Evolutionary conservation across 768 basidiomycete species (phyloP).

Genomic region (Podaxis sp.): DNA sequence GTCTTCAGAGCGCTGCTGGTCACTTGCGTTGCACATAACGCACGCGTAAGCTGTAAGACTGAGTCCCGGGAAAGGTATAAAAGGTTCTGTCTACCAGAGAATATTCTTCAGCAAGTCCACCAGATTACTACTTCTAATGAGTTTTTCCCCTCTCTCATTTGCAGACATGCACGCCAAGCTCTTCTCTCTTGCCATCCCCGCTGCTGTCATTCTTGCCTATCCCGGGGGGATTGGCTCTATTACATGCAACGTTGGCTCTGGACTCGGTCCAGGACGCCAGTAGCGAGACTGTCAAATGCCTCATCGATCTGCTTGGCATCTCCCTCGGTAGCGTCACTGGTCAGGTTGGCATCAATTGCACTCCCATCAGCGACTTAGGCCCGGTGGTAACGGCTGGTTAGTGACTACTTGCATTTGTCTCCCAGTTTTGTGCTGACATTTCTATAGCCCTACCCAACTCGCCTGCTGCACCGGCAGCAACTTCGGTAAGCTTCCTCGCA

Average conservation of each 20-base stretch:
- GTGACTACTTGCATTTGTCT: background rate
- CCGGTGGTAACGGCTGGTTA: slow-evolving; percentile 20
- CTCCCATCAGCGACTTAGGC: slow-evolving; percentile 21
- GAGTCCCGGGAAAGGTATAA: too few relatives aligned
- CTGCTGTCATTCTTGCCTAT: background rate
- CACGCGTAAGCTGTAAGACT: too few relatives aligned
- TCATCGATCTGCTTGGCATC: slow-evolving; percentile 19
- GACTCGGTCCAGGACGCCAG: background rate
- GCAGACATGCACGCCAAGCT: background rate
- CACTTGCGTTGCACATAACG: too few relatives aligned
- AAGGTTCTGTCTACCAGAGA: too few relatives aligned
- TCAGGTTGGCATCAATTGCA: slow-evolving; percentile 21
- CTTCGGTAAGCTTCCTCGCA: slow-evolving; percentile 15
- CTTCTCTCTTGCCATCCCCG: background rate
- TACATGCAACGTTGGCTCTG: slow-evolving; percentile 1
- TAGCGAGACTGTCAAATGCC: background rate
- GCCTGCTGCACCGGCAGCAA: slow-evolving; percentile 24
- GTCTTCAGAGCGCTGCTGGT: too few relatives aligned
- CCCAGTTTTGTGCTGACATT: background rate
- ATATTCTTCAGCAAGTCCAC: too few relatives aligned
- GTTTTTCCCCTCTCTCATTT: slow-evolving; percentile 2
- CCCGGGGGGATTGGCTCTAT: background rate
- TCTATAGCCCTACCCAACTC: slow-evolving; percentile 18
- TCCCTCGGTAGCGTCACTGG: slow-evolving; percentile 16
- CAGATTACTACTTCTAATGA: slow-evolving; percentile 1